These are phyloP conservation scores for Ceratonia siliqua DNA, from an alignment of 306 rosid species.

Conservation along the genomic window DNA sequence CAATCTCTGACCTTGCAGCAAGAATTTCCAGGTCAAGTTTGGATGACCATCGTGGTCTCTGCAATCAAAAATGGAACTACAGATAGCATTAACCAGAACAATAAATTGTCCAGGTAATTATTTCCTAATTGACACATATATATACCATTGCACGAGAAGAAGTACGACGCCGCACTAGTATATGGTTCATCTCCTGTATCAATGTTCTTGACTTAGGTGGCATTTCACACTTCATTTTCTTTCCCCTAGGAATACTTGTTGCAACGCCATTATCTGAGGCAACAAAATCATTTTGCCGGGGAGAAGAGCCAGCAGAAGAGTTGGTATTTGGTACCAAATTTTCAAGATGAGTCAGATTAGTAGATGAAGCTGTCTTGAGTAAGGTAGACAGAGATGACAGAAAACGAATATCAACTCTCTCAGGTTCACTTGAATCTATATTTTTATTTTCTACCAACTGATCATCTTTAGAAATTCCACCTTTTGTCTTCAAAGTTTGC, in stretches of 20 bases:
- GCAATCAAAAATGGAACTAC: slow-evolving; percentile 37
- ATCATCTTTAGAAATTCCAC: slow-evolving; percentile 31
- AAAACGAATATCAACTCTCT: slow-evolving; percentile 29
- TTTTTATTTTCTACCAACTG: slow-evolving; percentile 32
- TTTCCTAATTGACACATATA: slow-evolving; percentile 25
- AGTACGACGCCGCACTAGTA: slow-evolving; percentile 56
- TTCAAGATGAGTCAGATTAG: slow-evolving; percentile 33
- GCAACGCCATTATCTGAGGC: slow-evolving; percentile 36
- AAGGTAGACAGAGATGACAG: slow-evolving; percentile 24
- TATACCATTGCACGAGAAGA: slow-evolving; percentile 76
- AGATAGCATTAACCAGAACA: slow-evolving; percentile 25
- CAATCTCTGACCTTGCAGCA: slow-evolving; percentile 69
- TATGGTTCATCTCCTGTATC: slow-evolving; percentile 69
- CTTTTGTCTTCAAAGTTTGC: slow-evolving; percentile 39
- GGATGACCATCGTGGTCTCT: slow-evolving; percentile 85
- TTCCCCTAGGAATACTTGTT: slow-evolving; percentile 33
- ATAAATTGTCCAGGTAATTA: slow-evolving; percentile 19
- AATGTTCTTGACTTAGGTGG: slow-evolving; percentile 81
- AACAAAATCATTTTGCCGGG: slow-evolving; percentile 25
- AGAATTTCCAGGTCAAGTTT: slow-evolving; percentile 67
- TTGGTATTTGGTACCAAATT: slow-evolving; percentile 27
- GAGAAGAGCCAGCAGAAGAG: slow-evolving; percentile 37
- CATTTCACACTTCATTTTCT: slow-evolving; percentile 65
- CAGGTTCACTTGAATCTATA: slow-evolving; percentile 30
- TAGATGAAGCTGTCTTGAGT: slow-evolving; percentile 24